Percentiles rank a stretch among this genome's conserved stretches.
phyloP scores from a whole-genome alignment of 371 early-diverging fungal genomes.

The Antonospora locustae region DNA sequence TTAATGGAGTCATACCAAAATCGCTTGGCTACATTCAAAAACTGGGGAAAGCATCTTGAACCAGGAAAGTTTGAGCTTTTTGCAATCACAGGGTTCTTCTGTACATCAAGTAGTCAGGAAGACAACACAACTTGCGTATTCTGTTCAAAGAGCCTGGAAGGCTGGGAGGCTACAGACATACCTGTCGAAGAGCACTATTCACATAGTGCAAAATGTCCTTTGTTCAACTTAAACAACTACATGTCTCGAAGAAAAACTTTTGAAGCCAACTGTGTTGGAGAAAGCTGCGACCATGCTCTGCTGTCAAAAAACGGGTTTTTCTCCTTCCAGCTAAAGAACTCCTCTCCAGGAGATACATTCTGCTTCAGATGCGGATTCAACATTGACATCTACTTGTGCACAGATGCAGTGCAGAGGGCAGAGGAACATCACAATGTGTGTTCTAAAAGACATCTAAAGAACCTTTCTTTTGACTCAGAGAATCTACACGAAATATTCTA shows the following conservation, averaged over 20 bases:
- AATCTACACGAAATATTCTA: not conserved
- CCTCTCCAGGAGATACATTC: too few species aligned
- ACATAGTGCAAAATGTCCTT: constrained; percentile 33
- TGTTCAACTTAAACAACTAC: constrained; percentile 27
- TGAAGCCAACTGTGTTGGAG: too few species aligned
- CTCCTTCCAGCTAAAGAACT: too few species aligned
- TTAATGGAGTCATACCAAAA: constrained; percentile 26
- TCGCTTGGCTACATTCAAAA: constrained; percentile 19
- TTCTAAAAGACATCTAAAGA: too few species aligned
- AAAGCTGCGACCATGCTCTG: too few species aligned
- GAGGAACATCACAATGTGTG: too few species aligned
- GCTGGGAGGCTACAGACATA: constrained; percentile 35
- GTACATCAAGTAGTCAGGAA: constrained; percentile 2
- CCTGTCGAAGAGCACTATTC: constrained; percentile 37
- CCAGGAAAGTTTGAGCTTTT: constrained; percentile 6
- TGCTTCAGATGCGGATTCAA: too few species aligned
- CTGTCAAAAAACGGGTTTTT: too few species aligned
- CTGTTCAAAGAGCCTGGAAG: constrained; percentile 41
- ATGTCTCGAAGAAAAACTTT: too few species aligned
- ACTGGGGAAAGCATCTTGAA: constrained; percentile 5
- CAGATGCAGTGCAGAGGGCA: too few species aligned
- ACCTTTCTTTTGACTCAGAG: too few species aligned
- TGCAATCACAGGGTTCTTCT: constrained; percentile 17
- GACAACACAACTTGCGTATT: constrained; percentile 32
- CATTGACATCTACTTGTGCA: too few species aligned